phyloP scores from a whole-genome alignment of 2,329 filamentous ascomycete species.

The Stenocarpella maydis region DNA sequence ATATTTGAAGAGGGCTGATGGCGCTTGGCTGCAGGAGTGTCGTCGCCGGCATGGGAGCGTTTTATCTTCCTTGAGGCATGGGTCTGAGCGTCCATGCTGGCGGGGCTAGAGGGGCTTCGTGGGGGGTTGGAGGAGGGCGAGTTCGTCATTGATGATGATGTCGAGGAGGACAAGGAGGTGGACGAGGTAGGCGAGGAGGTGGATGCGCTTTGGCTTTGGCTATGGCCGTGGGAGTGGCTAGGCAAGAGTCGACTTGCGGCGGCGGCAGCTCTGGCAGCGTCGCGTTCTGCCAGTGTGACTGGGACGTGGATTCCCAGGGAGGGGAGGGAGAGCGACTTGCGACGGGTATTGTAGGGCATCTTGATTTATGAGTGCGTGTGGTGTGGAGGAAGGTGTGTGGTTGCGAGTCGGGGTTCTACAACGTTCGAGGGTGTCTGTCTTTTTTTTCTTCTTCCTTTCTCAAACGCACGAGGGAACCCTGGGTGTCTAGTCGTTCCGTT shows the following conservation, averaged over 20 bases:
- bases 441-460: no score
- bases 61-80: constrained; percentile 75
- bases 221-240: constrained; percentile 28
- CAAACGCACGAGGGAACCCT: constrained; percentile 14
- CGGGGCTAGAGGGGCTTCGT: constrained; percentile 29
- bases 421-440: no score
- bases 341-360: constrained; percentile 97
- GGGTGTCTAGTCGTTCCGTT: constrained; percentile 10
- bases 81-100: constrained; percentile 38
- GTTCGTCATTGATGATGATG: constrained; percentile 44
- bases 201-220: constrained; percentile 38
- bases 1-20: constrained; percentile 69
- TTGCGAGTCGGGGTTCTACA: constrained; percentile 12
- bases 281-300: constrained; percentile 68
- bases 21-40: constrained; percentile 45
- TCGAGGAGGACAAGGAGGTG: constrained; percentile 40
- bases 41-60: constrained; percentile 71
- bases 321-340: constrained; percentile 92
- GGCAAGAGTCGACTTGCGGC: constrained; percentile 51
- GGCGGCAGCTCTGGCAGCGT: constrained; percentile 56
- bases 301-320: constrained; percentile 92
- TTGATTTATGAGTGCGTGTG: constrained; percentile 37
- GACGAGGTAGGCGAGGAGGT: no score
- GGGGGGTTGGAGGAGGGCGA: constrained; percentile 42
- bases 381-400: neutral